Base-by-base conservation (phyloP, 2,329 filamentous ascomycete species). In the Aspergillus novoparasiticus region DNA sequence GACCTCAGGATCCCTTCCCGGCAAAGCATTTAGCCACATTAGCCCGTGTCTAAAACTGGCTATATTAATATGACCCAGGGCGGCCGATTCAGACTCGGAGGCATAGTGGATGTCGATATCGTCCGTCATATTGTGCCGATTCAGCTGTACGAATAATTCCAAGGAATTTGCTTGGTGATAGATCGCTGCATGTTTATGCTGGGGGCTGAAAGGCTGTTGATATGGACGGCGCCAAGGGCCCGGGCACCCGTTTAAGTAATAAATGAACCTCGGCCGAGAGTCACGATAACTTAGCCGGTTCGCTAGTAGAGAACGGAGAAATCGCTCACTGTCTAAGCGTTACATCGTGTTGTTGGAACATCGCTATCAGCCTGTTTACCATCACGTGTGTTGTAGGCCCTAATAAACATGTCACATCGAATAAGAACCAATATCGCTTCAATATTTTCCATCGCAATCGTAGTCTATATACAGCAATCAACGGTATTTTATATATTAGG, bases 41-140 rank as follows among this genome's bases (percentile, higher is more conserved):
- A 78, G 79, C 39, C 72, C 80, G 45, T 70, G 62, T 12, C 65
- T 61, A 66, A 86, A 86, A 43, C 81, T 82, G 12, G 78, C 75
- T 62, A 81, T 72, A 69, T 83, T 83, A 62, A 82, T 75, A 19
- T 78, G 73, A 57, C 72, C 76, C 32, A 85, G 72, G 28, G 63
- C 72, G 14, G 75, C 67, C 1, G 80, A 72, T 68, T 86, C 84
- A 6, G 69, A 72, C 11, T 71, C 64, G 1, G 71, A 76, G 57
- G 79, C 83, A 26, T 73, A 71, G 36, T 81, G 78, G 45, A 84
- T 23, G 10, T 36, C 51, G 21, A 55, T 55, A 19, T n/a, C 32
- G 30, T 56, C 55, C 3, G 26, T 16, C 60, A 60, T 64, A 46
- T 58, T 64, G 19, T 34, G 23, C 4, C 14, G 30, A 41, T 11